phyloP scores from a whole-genome alignment of 352 stramenopile species.

The Elongisporangium undulatum region DNA sequence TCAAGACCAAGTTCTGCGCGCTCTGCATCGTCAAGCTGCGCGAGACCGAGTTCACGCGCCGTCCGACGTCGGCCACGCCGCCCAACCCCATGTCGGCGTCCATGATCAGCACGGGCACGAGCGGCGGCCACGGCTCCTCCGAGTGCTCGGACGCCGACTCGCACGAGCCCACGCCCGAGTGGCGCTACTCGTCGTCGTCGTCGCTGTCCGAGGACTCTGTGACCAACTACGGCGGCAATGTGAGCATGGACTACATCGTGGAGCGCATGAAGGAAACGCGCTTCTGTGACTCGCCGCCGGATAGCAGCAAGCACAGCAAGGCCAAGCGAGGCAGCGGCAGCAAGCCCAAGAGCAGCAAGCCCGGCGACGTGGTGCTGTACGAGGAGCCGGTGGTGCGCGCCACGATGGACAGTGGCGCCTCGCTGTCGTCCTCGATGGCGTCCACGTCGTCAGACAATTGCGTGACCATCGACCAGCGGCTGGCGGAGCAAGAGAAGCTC shows the following conservation, averaged over 20 bases:
- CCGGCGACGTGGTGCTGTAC: background rate
- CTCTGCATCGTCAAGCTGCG: conserved; percentile 51
- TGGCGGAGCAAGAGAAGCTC: conserved; percentile 29
- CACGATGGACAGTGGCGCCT: background rate
- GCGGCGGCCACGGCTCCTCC: background rate
- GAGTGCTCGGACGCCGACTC: background rate
- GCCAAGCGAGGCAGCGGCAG: background rate
- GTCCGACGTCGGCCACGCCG: background rate
- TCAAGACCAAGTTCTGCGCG: conserved; percentile 61
- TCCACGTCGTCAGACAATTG: background rate
- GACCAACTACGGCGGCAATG: background rate
- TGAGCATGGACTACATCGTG: background rate
- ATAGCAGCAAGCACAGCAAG: background rate
- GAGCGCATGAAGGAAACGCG: background rate
- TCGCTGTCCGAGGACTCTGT: background rate
- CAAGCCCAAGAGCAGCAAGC: background rate
- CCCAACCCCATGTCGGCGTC: background rate
- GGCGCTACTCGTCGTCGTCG: background rate
- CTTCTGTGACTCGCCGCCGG: background rate
- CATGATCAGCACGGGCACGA: background rate
- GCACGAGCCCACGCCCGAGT: background rate
- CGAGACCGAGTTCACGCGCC: conserved; percentile 8
- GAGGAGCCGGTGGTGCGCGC: background rate
- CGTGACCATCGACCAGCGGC: conserved; percentile 25
- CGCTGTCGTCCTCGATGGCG: background rate